These are phyloP conservation scores for Apiospora koreana DNA, from an alignment of 2,329 filamentous ascomycete species.

Conservation along the genomic window DNA sequence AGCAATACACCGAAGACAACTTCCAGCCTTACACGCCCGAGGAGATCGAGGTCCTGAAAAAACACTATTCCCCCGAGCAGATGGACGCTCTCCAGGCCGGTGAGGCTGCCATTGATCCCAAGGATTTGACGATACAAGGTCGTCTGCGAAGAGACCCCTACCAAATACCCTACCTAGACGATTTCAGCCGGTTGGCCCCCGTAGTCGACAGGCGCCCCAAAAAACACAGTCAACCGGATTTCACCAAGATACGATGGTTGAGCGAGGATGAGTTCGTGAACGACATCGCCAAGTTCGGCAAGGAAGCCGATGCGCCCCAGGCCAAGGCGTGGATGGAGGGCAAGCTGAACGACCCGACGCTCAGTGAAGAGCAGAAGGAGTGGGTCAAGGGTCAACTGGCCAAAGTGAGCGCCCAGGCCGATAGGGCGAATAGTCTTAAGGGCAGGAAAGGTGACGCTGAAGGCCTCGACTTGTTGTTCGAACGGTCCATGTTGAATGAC, in stretches of 20 bases:
- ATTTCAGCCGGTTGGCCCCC: conserved; percentile 76
- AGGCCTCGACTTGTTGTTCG: conserved; percentile 30
- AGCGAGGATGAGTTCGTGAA: conserved; percentile 47
- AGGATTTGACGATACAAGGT: conserved; percentile 75
- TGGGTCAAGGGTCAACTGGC: conserved; percentile 1
- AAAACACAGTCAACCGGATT: conserved; percentile 46
- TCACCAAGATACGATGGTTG: conserved; percentile 26
- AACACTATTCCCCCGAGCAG: conserved; percentile 79
- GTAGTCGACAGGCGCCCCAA: conserved; percentile 71
- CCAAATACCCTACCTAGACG: conserved; percentile 75
- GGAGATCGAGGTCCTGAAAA: conserved; percentile 62
- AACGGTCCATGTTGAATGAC: conserved; percentile 38
- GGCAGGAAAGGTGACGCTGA: background rate
- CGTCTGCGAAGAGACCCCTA: conserved; percentile 72
- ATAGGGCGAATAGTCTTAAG: background rate
- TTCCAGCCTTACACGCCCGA: conserved; percentile 67
- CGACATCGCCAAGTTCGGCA: conserved; percentile 26
- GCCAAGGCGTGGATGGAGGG: conserved; percentile 6
- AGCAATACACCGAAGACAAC: conserved; percentile 45
- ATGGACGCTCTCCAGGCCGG: conserved; percentile 79
- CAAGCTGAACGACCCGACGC: conserved; percentile 1
- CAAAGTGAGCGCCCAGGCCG: background rate
- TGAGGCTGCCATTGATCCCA: conserved; percentile 72
- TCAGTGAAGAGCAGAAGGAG: conserved; percentile 1
- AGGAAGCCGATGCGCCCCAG: conserved; percentile 13